phyloP scores from a whole-genome alignment of 139 green algal genomes.

The Deuterostichococcus epilithicus region DNA sequence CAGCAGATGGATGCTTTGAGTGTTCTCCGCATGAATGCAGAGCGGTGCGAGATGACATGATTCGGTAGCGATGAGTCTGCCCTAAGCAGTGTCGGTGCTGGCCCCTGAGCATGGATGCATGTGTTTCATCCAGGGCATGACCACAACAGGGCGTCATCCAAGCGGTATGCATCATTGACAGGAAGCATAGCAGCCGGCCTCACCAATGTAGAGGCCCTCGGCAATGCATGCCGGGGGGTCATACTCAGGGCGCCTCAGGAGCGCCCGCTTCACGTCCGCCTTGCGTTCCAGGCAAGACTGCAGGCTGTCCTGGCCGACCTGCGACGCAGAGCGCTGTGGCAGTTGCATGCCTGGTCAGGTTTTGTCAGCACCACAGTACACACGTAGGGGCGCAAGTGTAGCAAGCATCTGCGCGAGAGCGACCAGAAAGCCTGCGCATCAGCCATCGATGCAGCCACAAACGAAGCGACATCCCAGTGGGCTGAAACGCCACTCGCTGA shows the following conservation, averaged over 20 bases:
- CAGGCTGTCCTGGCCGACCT: background rate
- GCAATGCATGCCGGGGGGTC: background rate
- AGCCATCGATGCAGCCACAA: too few relatives aligned
- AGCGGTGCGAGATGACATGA: background rate
- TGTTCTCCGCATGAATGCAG: too few relatives aligned
- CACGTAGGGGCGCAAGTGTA: too few relatives aligned
- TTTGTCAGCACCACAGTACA: too few relatives aligned
- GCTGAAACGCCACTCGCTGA: too few relatives aligned
- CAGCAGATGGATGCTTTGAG: background rate
- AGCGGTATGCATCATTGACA: too few relatives aligned
- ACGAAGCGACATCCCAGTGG: too few relatives aligned
- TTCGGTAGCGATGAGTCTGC: background rate
- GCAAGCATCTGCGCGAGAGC: too few relatives aligned
- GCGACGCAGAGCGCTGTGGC: too few relatives aligned
- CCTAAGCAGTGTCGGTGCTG: background rate
- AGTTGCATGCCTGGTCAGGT: too few relatives aligned
- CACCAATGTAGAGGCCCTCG: slow-evolving; percentile 9
- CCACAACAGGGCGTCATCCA: too few relatives aligned
- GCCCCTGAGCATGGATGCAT: background rate
- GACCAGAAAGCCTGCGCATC: too few relatives aligned
- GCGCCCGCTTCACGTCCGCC: slow-evolving; percentile 1
- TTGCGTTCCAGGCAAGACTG: background rate
- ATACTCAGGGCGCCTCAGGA: background rate
- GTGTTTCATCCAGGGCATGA: background rate
- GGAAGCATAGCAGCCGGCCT: background rate